Evolutionary conservation across 345 rosid species (phyloP).

Genomic region (Streptanthus diversifolius): DNA sequence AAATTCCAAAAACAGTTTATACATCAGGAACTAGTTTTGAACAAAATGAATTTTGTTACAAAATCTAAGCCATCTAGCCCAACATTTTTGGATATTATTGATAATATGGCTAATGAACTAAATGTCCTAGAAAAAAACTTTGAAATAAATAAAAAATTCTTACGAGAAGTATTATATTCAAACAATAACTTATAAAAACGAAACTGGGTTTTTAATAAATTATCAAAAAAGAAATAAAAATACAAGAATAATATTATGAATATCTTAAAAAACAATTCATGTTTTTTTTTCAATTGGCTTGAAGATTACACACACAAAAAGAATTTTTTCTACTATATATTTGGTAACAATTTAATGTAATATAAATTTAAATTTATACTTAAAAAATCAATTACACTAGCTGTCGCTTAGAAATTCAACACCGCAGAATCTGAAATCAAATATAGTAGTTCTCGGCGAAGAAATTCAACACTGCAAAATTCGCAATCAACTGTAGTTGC

Average conservation of each 20-base stretch:
- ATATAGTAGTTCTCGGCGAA: no score
- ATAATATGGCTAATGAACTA: background rate
- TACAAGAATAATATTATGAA: background rate
- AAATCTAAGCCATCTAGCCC: background rate
- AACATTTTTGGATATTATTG: background rate
- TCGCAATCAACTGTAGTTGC: no score
- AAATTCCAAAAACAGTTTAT: background rate
- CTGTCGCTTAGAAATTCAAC: no score
- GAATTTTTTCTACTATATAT: no score
- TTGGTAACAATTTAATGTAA: no score
- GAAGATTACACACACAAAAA: background rate
- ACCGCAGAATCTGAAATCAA: no score
- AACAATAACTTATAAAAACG: background rate
- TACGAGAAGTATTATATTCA: background rate
- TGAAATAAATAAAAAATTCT: background rate
- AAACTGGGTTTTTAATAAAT: background rate
- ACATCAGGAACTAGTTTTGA: background rate
- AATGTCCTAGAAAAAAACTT: background rate
- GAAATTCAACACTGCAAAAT: no score
- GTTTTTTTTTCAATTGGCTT: background rate
- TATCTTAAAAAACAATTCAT: background rate
- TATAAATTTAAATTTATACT: no score
- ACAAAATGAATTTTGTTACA: background rate
- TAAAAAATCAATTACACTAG: no score
- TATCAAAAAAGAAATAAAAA: no score